Evolutionary conservation across 768 basidiomycete genomes (phyloP).

Genomic region (Guyanaporus albipodus): DNA sequence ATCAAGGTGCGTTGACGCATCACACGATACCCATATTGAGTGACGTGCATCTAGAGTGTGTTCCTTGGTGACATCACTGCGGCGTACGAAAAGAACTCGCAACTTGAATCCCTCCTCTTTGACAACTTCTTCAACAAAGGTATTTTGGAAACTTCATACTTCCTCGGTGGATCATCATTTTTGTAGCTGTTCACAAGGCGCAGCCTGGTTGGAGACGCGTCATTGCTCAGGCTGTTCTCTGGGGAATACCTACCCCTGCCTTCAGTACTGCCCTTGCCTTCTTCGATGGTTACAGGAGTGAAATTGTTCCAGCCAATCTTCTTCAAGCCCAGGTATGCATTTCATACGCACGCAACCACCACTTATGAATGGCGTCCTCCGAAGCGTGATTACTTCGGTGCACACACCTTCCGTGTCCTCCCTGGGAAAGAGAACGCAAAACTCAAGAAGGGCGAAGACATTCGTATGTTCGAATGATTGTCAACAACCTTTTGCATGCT

Average conservation of each 20-base stretch:
- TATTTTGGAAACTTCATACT: constrained; percentile 20
- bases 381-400: constrained; percentile 97
- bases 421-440: constrained; percentile 86
- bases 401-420: constrained; percentile 94
- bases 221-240: constrained; percentile 91
- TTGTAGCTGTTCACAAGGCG: constrained; percentile 79
- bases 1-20: constrained; percentile 64
- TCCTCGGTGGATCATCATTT: neutral
- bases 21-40: constrained; percentile 4
- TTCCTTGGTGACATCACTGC: constrained; percentile 91
- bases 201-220: constrained; percentile 99
- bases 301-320: constrained; percentile 89
- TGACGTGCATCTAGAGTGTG: constrained; percentile 52
- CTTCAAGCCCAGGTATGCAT: constrained; percentile 80
- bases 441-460: constrained; percentile 78
- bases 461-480: constrained; percentile 57
- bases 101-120: constrained; percentile 90
- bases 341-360: neutral
- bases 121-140: constrained; percentile 98
- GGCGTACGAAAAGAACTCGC: constrained; percentile 80
- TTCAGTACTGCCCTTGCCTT: constrained; percentile 97
- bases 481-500: neutral
- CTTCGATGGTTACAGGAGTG: constrained; percentile 98
- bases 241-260: constrained; percentile 98
- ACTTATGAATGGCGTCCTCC: constrained; percentile 4